Base-by-base conservation (phyloP, 768 basidiomycete species). In the Candolleomyces aberdarensis region DNA sequence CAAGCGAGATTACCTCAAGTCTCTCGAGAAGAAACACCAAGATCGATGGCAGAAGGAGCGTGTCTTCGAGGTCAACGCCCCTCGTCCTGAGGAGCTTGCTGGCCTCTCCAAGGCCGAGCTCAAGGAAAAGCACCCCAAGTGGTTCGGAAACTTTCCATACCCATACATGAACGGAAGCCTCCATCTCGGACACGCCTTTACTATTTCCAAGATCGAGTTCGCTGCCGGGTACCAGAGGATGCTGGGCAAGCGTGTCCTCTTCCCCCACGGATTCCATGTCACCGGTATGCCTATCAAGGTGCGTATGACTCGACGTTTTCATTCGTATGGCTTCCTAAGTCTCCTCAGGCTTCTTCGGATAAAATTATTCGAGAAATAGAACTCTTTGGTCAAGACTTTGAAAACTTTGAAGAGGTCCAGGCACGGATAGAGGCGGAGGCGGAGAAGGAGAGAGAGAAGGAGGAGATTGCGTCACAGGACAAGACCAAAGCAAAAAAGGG, bases 241-340 rank as follows among this genome's bases (percentile, higher is more conserved):
- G 91, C 72, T 95, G 64, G 96, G 97, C 56, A 97, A 97, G 78
- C 83, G 92, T 15, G 94, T 91, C 31, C 75, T 99, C 66, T 98
- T 98, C 77, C 97, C 97, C n/a, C 91, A 96, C 69, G 97, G 93
- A 52, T 92, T 97, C 75, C 97, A 99, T 76, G 92, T 91, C 67
- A 99, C 97, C 5, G 97, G 97, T 39, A 91, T 99, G 94, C 97
- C 97, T 43, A 99, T 99, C 82, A 98, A 98, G 85, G 96, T 93
- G 63, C 61, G 88, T 76, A 26, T 32, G 7, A 19, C 13, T 17
- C 11, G 56, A 13, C 49, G 55, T 32, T n/a, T 31, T 48, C 26
- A 29, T 44, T 13, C 54, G 5, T 43, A 14, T 36, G 36, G 36
- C 36, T 31, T 36, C 15, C 59, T 56, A 60, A 57, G 5, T 29